Conservation (phyloP, 2,329 filamentous ascomycete genomes). For the Colletotrichum sp. region DNA sequence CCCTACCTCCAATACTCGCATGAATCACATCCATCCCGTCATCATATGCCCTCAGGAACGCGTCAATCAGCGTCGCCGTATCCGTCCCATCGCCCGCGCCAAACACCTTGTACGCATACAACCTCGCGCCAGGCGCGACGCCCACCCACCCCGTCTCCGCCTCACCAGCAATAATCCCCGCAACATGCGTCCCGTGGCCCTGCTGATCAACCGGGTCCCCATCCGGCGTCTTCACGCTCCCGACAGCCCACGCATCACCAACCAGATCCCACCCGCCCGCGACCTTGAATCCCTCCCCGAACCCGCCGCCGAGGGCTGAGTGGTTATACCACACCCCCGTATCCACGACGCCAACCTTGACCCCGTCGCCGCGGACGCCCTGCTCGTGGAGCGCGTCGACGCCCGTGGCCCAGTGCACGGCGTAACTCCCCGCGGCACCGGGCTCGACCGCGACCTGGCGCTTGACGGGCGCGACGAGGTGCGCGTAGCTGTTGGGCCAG, state of each 20-base stretch:
- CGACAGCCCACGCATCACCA: conserved; percentile 36
- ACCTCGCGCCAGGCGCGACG: conserved; percentile 27
- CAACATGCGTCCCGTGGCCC: conserved; percentile 35
- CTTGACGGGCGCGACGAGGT: conserved; percentile 11
- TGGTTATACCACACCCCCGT: conserved; percentile 23
- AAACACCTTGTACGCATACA: conserved; percentile 30
- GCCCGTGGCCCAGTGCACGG: conserved; percentile 23
- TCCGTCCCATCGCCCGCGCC: conserved; percentile 14
- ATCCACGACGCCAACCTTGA: conserved; percentile 25
- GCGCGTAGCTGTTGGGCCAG: conserved; percentile 4
- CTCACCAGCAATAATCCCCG: conserved; percentile 34
- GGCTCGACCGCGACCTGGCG: background rate
- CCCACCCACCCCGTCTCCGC: conserved; percentile 22
- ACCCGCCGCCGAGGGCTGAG: conserved; percentile 47
- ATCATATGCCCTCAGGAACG: conserved; percentile 30
- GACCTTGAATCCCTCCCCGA: conserved; percentile 50
- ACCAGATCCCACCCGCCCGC: conserved; percentile 48
- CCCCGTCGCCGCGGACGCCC: conserved; percentile 23
- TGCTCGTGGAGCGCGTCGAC: conserved; percentile 21
- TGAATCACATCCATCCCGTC: conserved; percentile 36
- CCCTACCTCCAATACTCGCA: conserved; percentile 23
- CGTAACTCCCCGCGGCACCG: background rate
- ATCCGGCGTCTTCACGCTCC: conserved; percentile 36
- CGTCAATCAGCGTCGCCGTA: conserved; percentile 20
- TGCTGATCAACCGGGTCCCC: conserved; percentile 31